Evolutionary conservation across 768 basidiomycete species (phyloP).

Genomic region (Mycena metata): DNA sequence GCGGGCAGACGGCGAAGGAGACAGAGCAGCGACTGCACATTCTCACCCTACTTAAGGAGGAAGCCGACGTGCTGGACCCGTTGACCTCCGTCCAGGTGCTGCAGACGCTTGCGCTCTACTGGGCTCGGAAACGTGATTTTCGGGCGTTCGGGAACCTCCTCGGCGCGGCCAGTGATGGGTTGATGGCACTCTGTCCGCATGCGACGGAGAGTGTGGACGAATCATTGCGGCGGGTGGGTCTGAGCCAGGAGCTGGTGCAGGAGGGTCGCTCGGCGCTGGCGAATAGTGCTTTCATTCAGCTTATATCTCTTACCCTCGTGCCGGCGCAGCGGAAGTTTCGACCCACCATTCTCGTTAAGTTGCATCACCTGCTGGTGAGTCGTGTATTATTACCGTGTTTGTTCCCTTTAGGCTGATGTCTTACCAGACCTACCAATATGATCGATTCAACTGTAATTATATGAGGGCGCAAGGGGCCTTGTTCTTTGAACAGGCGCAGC

Average conservation of each 20-base stretch:
- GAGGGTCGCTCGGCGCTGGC: slow-evolving; percentile 24
- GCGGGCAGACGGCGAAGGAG: slow-evolving; percentile 2
- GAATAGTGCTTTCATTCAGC: slow-evolving; percentile 21
- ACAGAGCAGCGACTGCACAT: background rate
- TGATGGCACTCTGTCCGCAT: too few relatives aligned
- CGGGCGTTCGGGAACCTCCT: background rate
- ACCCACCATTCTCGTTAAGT: slow-evolving; percentile 11
- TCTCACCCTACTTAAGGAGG: background rate
- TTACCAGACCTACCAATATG: too few relatives aligned
- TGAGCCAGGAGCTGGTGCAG: slow-evolving; percentile 18
- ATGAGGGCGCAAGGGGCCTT: too few relatives aligned
- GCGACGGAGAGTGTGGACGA: too few relatives aligned
- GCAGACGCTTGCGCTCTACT: slow-evolving; percentile 17
- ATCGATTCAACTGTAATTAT: too few relatives aligned
- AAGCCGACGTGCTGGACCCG: background rate
- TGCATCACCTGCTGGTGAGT: slow-evolving; percentile 7
- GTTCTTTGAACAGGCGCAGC: too few relatives aligned
- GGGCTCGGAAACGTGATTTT: background rate
- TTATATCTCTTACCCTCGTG: background rate
- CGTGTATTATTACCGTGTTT: too few relatives aligned
- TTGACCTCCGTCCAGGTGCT: slow-evolving; percentile 19
- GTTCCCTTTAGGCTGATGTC: too few relatives aligned
- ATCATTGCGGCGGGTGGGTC: too few relatives aligned
- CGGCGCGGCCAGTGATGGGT: too few relatives aligned
- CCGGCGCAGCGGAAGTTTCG: slow-evolving; percentile 3